Conservation (phyloP, 2,329 filamentous ascomycete species). For the Bertia moriformis region DNA sequence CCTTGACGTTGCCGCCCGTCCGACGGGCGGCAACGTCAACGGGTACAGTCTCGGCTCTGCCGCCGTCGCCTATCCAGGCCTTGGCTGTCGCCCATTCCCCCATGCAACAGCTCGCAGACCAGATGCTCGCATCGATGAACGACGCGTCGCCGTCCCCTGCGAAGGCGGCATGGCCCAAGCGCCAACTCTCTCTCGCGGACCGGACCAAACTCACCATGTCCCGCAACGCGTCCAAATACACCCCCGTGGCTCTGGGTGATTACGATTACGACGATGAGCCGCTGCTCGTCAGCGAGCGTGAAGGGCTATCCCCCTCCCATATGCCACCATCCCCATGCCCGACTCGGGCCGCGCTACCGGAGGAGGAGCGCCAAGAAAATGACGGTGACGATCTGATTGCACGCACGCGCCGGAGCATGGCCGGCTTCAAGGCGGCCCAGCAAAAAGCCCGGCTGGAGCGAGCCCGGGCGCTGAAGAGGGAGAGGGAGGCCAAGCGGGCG, state of each 20-base stretch:
- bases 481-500: conserved; percentile 18
- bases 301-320: background rate
- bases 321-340: too few species aligned
- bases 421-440: conserved; percentile 41
- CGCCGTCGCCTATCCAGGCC: conserved; percentile 1
- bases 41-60: too few species aligned
- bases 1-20: too few species aligned
- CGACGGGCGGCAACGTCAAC: too few species aligned
- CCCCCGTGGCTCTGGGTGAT: conserved; percentile 16
- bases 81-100: conserved; percentile 17
- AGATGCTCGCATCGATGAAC: conserved; percentile 38
- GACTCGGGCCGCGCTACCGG: conserved; percentile 1
- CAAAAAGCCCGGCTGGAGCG: conserved; percentile 46
- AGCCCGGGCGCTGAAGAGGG: conserved; percentile 31
- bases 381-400: conserved; percentile 34
- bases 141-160: conserved; percentile 40
- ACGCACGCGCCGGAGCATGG: conserved; percentile 47
- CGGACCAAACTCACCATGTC: conserved; percentile 73
- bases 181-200: conserved; percentile 52
- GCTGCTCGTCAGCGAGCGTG: conserved; percentile 6
- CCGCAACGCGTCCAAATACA: conserved; percentile 37
- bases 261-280: conserved; percentile 10
- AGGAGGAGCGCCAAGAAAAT: conserved; percentile 10
- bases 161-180: conserved; percentile 21
- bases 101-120: conserved; percentile 35